Base-by-base conservation (phyloP, 768 basidiomycete species). In the Porphyrellus cyaneotinctus region DNA sequence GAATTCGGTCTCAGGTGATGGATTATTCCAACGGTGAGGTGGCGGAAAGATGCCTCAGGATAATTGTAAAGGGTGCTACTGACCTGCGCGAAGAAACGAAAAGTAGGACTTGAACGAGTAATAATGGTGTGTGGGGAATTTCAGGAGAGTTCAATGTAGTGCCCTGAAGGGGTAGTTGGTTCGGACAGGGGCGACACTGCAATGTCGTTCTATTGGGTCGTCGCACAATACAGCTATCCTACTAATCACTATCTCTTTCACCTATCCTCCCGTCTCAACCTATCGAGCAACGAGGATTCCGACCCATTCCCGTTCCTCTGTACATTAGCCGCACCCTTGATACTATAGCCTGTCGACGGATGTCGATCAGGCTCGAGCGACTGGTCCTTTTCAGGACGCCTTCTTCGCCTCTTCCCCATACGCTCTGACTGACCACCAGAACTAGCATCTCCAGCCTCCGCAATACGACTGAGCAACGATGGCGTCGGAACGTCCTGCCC, bases 11-110 rank as follows among this genome's bases (percentile, higher is more conserved):
- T 92, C 72, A 2, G 81, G 80, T 12, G 24, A 81, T 73, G 0
- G 83, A 78, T 14, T 57, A 42, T 14, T 62, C 65, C 7, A 61
- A 1, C 87, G 88, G 60, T 78, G 89, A 0, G 88, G 87, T 0
- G 85, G 83, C 2, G 89, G 89, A 62, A 90, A 91, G 56, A 79
- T 72, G 8, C 87, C n/a, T n/a, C n/a, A n/a, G n/a, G n/a, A n/a
- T n/a, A 22, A 22, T 9, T 26, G 13, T 43, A 4, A 17, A 41
- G 41, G 9, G 5, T 13, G 22, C 18, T 43, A n/a, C n/a, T n/a
- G n/a, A 0, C 89, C 88, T 9, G 86, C 83, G 11, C 75, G 70
- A 18, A 88, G 64, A 65, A 86, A 92, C 0, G 74, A 72, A 31
- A 79, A 57, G 64, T 91, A n/a, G 90, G 0, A 81, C 79, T 8